These are phyloP conservation scores for Akebia trifoliata DNA, from an alignment of 164 flowering plant species.

Conservation along the genomic window DNA sequence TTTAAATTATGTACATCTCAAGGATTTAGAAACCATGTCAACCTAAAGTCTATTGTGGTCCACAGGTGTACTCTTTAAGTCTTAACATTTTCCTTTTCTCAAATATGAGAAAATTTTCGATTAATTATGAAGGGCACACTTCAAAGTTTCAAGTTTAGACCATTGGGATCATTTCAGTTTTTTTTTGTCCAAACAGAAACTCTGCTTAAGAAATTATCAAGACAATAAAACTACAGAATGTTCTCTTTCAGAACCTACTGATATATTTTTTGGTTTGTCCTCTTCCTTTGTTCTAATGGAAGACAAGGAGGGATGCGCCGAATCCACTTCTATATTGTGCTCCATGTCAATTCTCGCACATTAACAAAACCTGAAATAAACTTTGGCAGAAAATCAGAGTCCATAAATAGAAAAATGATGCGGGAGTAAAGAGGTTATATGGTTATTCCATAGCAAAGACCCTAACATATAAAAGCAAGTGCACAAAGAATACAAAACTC, in stretches of 20 bases:
- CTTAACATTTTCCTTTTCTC: too few species aligned
- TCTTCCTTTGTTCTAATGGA: slow-evolving; percentile 7
- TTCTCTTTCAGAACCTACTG: not conserved
- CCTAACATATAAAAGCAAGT: too few species aligned
- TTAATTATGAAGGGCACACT: too few species aligned
- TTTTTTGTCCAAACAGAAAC: too few species aligned
- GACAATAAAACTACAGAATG: not conserved
- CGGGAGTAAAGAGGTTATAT: not conserved
- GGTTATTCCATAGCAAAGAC: not conserved
- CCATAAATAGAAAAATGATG: not conserved
- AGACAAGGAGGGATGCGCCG: not conserved
- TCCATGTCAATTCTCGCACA: slow-evolving; percentile 8
- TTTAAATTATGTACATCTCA: too few species aligned
- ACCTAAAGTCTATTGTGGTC: too few species aligned
- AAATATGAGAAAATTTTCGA: too few species aligned
- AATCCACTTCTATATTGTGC: slow-evolving; percentile 8
- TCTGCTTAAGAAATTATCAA: not conserved
- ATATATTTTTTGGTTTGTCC: not conserved
- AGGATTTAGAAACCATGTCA: too few species aligned
- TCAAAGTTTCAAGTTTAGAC: not conserved
- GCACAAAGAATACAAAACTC: too few species aligned
- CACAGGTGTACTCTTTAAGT: too few species aligned
- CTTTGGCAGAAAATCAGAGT: not conserved
- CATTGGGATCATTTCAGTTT: not conserved
- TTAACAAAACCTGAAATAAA: not conserved